Percentiles rank a stretch among this genome's conserved stretches.
Evolutionary conservation across 2,329 filamentous ascomycete genomes (phyloP).

Genomic region (Arachnomyces sp.): DNA sequence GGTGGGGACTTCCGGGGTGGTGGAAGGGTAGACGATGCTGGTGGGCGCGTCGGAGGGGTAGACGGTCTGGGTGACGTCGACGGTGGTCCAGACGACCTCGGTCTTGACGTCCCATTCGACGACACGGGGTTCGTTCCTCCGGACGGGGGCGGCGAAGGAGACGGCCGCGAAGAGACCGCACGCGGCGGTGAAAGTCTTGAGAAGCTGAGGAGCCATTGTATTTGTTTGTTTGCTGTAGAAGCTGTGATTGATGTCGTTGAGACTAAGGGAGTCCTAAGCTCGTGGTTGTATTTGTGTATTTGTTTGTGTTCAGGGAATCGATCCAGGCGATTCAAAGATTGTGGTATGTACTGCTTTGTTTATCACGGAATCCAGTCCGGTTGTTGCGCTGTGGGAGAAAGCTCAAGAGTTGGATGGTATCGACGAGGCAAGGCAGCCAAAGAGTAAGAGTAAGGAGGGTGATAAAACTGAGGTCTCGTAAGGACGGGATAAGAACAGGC

Average conservation of each 20-base stretch:
- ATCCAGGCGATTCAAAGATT: slow-evolving; percentile 5
- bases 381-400: no score
- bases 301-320: slow-evolving; percentile 6
- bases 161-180: slow-evolving; percentile 13
- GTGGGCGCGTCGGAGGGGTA: slow-evolving; percentile 3
- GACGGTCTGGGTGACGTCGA: slow-evolving; percentile 32
- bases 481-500: no score
- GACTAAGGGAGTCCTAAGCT: no score
- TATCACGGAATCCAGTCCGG: no score
- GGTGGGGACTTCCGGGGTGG: slow-evolving; percentile 2
- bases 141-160: slow-evolving; percentile 10
- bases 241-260: neutral
- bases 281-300: neutral
- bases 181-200: slow-evolving; percentile 14
- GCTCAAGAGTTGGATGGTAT: no score
- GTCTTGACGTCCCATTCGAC: slow-evolving; percentile 13
- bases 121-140: slow-evolving; percentile 5
- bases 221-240: neutral
- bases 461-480: no score
- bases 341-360: no score
- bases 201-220: slow-evolving; percentile 13
- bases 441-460: no score
- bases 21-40: slow-evolving; percentile 3
- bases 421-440: no score
- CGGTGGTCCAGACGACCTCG: slow-evolving; percentile 22